Evolutionary conservation across 176 grass and related monocot genomes (phyloP).

Genomic region (Poa pratensis): DNA sequence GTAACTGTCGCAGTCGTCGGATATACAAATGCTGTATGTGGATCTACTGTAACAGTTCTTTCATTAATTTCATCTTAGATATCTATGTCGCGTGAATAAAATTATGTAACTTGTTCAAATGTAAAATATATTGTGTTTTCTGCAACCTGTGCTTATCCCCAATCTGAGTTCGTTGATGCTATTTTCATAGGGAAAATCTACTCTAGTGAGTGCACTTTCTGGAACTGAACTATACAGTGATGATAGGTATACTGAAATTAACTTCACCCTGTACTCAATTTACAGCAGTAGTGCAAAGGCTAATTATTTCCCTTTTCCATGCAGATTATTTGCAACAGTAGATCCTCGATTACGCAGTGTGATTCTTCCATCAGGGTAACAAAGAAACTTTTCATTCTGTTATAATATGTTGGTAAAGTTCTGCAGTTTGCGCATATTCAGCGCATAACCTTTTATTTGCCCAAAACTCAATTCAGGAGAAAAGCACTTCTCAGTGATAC

Average conservation of each 20-base stretch:
- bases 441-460: conserved; percentile 33
- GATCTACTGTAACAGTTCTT: conserved; percentile 38
- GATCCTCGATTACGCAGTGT: conserved; percentile 93
- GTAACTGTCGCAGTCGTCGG: conserved; percentile 88
- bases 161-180: conserved; percentile 35
- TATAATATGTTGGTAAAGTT: conserved; percentile 39
- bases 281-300: background rate
- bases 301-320: conserved; percentile 44
- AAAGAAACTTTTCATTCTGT: conserved; percentile 22
- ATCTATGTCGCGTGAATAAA: conserved; percentile 14
- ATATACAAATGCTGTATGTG: conserved; percentile 95
- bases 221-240: conserved; percentile 82
- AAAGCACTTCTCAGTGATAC: conserved; percentile 92
- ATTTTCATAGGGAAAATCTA: conserved; percentile 89
- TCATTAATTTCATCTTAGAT: conserved; percentile 34
- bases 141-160: conserved; percentile 12
- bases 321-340: conserved; percentile 94
- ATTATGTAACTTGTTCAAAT: background rate
- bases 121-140: conserved; percentile 28
- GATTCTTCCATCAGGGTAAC: conserved; percentile 96
- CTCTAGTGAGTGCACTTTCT: conserved; percentile 90
- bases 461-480: conserved; percentile 57
- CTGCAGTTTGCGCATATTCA: conserved; percentile 17
- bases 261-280: conserved; percentile 4
- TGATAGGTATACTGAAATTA: conserved; percentile 67